phyloP scores from a whole-genome alignment of 306 rosid species.

The Prunus dulcis region DNA sequence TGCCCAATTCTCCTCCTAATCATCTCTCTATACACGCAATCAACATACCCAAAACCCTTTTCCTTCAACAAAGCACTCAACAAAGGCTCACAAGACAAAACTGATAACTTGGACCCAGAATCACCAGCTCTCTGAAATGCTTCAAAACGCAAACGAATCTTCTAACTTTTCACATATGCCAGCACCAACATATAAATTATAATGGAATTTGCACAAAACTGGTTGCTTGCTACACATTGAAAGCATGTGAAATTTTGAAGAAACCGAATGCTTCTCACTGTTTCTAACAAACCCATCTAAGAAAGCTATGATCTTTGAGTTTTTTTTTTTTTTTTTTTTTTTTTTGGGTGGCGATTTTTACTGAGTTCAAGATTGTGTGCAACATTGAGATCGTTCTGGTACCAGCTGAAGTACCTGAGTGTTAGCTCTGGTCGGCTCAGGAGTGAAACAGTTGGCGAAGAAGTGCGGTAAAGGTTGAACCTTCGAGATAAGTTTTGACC shows the following conservation, averaged over 20 bases:
- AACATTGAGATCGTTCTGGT: slow-evolving; percentile 46
- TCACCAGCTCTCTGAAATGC: slow-evolving; percentile 60
- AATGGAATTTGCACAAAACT: slow-evolving; percentile 34
- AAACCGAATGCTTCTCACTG: slow-evolving; percentile 38
- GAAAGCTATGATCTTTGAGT: slow-evolving; percentile 56
- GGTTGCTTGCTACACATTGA: slow-evolving; percentile 22
- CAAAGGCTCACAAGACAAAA: slow-evolving; percentile 59
- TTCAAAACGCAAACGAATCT: slow-evolving; percentile 38
- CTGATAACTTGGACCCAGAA: slow-evolving; percentile 52
- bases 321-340: slow-evolving; percentile 14
- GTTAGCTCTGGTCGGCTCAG: slow-evolving; percentile 50
- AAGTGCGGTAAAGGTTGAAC: slow-evolving; percentile 33
- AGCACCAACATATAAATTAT: slow-evolving; percentile 59
- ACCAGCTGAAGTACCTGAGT: slow-evolving; percentile 63
- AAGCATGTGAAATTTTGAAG: slow-evolving; percentile 51
- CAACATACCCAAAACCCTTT: slow-evolving; percentile 43
- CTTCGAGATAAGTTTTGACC: slow-evolving; percentile 51
- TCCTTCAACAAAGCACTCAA: slow-evolving; percentile 58
- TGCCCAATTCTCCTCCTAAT: slow-evolving; percentile 47
- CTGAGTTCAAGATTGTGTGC: slow-evolving; percentile 45
- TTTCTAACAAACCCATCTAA: slow-evolving; percentile 51
- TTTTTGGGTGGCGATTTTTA: slow-evolving; percentile 32
- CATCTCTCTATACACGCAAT: slow-evolving; percentile 57
- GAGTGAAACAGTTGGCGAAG: slow-evolving; percentile 49
- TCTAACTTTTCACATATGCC: slow-evolving; percentile 49